Conservation (phyloP, 352 stramenopile genomes). For the Phytophthora sansomeana region DNA sequence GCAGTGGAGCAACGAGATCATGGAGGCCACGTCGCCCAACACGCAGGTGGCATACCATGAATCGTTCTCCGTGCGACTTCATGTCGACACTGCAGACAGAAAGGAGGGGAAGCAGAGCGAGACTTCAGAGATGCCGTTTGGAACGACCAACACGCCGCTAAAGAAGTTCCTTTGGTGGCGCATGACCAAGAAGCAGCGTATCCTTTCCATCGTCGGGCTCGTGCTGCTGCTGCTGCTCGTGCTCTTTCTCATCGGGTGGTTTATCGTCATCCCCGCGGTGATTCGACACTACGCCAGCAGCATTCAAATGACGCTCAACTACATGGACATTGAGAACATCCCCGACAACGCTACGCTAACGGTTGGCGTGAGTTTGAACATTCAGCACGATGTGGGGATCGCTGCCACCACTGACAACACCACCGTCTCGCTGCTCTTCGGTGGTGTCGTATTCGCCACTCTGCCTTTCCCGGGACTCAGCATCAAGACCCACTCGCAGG, state of each 20-base stretch:
- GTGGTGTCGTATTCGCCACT: constrained; percentile 47
- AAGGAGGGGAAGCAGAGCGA: constrained; percentile 23
- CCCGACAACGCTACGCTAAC: constrained; percentile 45
- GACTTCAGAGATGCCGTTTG: constrained; percentile 8
- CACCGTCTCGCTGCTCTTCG: constrained; percentile 49
- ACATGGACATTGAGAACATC: constrained; percentile 64
- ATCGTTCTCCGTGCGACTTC: constrained; percentile 23
- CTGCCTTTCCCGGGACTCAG: constrained; percentile 55
- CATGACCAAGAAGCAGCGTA: constrained; percentile 59
- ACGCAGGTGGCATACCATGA: constrained; percentile 17
- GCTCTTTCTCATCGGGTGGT: constrained; percentile 62
- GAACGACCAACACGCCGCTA: constrained; percentile 17
- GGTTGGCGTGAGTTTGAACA: constrained; percentile 58
- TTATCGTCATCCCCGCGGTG: constrained; percentile 61
- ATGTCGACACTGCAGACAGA: not conserved
- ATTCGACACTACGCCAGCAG: constrained; percentile 61
- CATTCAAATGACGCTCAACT: constrained; percentile 64
- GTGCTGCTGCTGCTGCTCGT: constrained; percentile 47
- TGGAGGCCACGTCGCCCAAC: constrained; percentile 18
- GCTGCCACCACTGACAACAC: constrained; percentile 52
- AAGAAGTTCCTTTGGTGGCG: constrained; percentile 62
- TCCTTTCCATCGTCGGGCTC: constrained; percentile 43
- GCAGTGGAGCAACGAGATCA: constrained; percentile 12
- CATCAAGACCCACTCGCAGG: constrained; percentile 44
- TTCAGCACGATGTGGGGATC: constrained; percentile 52